Percentiles rank a stretch among this genome's conserved stretches.
phyloP scores from a whole-genome alignment of 1,284 basidiomycete species.

The Sanguinoderma infundibulare region DNA sequence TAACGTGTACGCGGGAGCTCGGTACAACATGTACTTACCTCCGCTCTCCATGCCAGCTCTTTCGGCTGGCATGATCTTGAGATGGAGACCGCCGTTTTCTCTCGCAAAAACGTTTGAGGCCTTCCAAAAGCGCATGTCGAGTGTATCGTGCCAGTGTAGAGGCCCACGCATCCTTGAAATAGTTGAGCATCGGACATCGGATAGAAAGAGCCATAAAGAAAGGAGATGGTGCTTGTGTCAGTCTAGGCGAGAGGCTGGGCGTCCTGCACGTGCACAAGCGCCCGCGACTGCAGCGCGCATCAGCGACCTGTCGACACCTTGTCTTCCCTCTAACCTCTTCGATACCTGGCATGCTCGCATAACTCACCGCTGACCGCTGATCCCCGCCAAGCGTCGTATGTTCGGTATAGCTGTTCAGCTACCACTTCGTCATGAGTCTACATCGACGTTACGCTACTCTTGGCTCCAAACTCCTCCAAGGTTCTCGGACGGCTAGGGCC shows the following conservation, averaged over 20 bases:
- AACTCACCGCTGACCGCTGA: too few relatives aligned
- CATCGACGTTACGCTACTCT: not conserved
- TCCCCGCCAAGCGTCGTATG: too few relatives aligned
- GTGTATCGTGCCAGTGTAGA: conserved; percentile 28
- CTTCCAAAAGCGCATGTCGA: conserved; percentile 29
- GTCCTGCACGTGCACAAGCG: too few relatives aligned
- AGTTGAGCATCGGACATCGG: not conserved
- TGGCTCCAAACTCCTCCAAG: not conserved
- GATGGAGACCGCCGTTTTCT: conserved; percentile 50
- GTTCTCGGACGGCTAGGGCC: not conserved
- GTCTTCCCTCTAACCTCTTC: too few relatives aligned
- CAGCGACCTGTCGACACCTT: too few relatives aligned
- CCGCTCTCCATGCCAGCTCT: conserved; percentile 45
- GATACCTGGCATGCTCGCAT: too few relatives aligned
- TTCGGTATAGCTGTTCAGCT: not conserved
- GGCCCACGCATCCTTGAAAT: too few relatives aligned
- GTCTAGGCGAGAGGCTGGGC: not conserved
- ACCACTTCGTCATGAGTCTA: not conserved
- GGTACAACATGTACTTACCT: not conserved
- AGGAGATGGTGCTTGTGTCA: not conserved
- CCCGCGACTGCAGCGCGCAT: too few relatives aligned
- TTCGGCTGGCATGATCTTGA: conserved; percentile 51
- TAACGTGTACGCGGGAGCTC: too few relatives aligned
- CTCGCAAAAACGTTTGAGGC: conserved; percentile 57
- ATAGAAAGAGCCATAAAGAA: not conserved